Percentiles rank a stretch among this genome's conserved stretches.
These are phyloP conservation scores for Neofusicoccum kwambonambiense DNA, from an alignment of 2,329 filamentous ascomycete species.

Conservation along the genomic window DNA sequence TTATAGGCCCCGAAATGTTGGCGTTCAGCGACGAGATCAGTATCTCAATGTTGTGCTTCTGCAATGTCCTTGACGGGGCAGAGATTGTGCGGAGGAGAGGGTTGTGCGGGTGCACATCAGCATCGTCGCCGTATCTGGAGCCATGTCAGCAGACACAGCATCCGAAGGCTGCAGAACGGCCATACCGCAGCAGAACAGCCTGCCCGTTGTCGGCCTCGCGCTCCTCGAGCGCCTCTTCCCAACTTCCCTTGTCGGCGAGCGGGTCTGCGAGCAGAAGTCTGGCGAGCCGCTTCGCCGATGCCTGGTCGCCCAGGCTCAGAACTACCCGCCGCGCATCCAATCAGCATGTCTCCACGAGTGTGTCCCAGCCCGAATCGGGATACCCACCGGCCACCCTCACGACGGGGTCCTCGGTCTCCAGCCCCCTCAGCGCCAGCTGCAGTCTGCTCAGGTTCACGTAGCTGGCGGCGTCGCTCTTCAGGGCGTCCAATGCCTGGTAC, in stretches of 20 bases:
- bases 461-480: conserved; percentile 61
- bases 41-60: conserved; percentile 64
- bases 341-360: conserved; percentile 19
- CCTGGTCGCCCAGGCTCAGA: conserved; percentile 50
- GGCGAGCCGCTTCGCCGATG: conserved; percentile 63
- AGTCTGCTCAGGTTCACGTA: conserved; percentile 68
- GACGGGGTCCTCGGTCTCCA: conserved; percentile 55
- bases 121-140: conserved; percentile 55
- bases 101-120: conserved; percentile 45
- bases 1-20: conserved; percentile 35
- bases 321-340: conserved; percentile 34
- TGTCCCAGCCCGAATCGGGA: background rate
- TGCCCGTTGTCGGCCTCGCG: conserved; percentile 32
- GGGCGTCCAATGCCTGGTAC: conserved; percentile 56
- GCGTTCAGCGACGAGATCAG: conserved; percentile 54
- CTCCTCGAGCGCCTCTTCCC: conserved; percentile 44
- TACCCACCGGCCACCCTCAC: conserved; percentile 55
- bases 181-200: conserved; percentile 43
- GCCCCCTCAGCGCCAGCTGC: conserved; percentile 67
- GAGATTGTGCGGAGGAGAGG: conserved; percentile 60
- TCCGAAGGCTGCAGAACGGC: background rate
- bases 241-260: conserved; percentile 39
- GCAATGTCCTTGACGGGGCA: conserved; percentile 62
- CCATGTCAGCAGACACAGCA: background rate
- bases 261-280: conserved; percentile 56